Percentiles rank a stretch among this genome's conserved stretches.
phyloP scores from a whole-genome alignment of 2,329 filamentous ascomycete species.

The Stagonosporopsis rhizophila region DNA sequence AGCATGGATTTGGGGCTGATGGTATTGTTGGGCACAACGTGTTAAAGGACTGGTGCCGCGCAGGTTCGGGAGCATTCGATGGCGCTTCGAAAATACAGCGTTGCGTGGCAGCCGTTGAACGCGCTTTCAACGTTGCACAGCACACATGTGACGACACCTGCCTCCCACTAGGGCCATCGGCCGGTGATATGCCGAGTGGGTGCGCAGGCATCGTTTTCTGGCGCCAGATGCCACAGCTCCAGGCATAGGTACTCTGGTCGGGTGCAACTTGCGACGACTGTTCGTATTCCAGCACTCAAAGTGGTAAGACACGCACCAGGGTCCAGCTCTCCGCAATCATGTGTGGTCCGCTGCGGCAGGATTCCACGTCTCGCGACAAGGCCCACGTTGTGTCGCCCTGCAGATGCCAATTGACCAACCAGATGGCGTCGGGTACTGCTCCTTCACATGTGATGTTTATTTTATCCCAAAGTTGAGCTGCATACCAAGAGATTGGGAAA shows the following conservation, averaged over 20 bases:
- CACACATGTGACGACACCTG: background rate
- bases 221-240: background rate
- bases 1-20: background rate
- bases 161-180: background rate
- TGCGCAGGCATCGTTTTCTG: background rate
- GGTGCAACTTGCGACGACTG: background rate
- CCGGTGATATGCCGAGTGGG: background rate
- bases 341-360: background rate
- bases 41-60: background rate
- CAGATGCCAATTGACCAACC: slow-evolving; percentile 8
- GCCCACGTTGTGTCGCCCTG: slow-evolving; percentile 1
- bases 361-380: slow-evolving; percentile 2
- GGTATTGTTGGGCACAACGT: background rate
- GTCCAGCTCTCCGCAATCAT: background rate
- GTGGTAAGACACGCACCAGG: background rate
- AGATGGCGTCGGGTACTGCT: background rate
- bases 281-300: background rate
- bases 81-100: too few relatives aligned
- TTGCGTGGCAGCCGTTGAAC: background rate
- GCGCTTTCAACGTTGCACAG: background rate
- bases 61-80: background rate
- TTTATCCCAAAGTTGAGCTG: background rate
- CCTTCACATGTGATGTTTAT: background rate
- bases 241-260: background rate
- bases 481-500: background rate